phyloP scores from a whole-genome alignment of 768 basidiomycete species.

The Rhizopogon vesiculosus region DNA sequence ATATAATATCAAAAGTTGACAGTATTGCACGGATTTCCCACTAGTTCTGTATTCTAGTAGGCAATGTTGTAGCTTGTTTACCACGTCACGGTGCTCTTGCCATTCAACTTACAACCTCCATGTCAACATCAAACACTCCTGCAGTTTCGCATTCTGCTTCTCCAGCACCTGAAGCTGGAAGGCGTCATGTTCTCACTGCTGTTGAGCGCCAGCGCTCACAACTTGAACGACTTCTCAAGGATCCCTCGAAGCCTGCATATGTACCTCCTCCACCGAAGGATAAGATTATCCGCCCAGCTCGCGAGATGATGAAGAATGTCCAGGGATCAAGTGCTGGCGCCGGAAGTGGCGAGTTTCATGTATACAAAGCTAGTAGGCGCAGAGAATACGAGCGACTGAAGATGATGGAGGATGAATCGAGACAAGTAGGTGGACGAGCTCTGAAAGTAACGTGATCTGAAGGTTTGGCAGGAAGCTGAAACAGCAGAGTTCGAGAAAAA shows the following conservation, averaged over 20 bases:
- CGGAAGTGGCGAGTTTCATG: constrained; percentile 96
- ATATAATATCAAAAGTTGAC: neutral
- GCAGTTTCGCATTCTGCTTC: constrained; percentile 25
- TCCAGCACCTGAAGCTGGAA: constrained; percentile 21
- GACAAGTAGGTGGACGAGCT: constrained; percentile 50
- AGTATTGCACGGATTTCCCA: neutral
- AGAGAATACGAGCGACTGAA: constrained; percentile 95
- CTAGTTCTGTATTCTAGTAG: too few species aligned
- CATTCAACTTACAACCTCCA: constrained; percentile 8
- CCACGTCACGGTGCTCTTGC: neutral
- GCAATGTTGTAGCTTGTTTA: constrained; percentile 18
- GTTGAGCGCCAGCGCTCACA: constrained; percentile 55
- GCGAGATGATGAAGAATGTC: constrained; percentile 99
- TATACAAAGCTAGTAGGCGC: constrained; percentile 92
- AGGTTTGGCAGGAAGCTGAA: constrained; percentile 55
- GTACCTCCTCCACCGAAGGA: constrained; percentile 80
- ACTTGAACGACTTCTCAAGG: constrained; percentile 85
- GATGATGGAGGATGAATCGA: constrained; percentile 77
- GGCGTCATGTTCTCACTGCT: constrained; percentile 45
- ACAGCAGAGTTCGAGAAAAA: constrained; percentile 71
- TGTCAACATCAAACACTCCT: constrained; percentile 27
- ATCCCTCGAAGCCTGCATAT: constrained; percentile 78
- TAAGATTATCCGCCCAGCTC: constrained; percentile 72
- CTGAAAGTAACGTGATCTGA: neutral
- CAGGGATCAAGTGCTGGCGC: constrained; percentile 97